Base-by-base conservation (phyloP, 768 basidiomycete species). In the Amanita subjunquillea region DNA sequence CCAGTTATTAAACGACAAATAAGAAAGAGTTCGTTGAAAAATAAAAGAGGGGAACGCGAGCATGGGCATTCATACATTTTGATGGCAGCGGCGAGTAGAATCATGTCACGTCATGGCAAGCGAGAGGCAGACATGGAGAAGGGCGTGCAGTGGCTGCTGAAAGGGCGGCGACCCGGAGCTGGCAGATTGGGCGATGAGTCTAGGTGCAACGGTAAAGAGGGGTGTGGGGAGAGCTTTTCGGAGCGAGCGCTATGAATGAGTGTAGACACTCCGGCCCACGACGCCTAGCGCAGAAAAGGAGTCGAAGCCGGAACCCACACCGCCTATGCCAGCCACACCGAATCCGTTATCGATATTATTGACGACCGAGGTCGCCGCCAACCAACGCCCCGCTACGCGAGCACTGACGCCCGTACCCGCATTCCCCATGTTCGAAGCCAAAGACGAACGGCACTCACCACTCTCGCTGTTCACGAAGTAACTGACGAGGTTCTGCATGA, bases 401-500 rank as follows among this genome's bases (percentile, higher is more conserved):
- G 48, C 50, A 45, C 23, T 34, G 38, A 41, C 32, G 38, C 25
- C 27, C 51, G 6, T 46, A 27, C 45, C 15, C 51, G 49, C 17
- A 41, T 32, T 42, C 23, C 44, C 30, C 43, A 37, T 37, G 43
- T 45, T 53, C 32, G 43, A 46, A 53, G 32, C 12, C 43, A 41
- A 51, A 43, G 51, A 39, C 43, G 51, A 53, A 53, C 41, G 30
- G 23, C 27, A 70, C 65, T 71, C 66, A 69, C 69, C 64, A 54
- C 67, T 71, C 68, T 89, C 88, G 56, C 77, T 68, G 58, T 85
- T 81, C 59, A 92, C 69, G 65, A 89, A 86, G 69, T 88, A 89
- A 54, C 84, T 81, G 59, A 93, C 83, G 55, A 92, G 63, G 59
- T 78, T 81, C 67, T 90, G 85, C 79, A 90, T 84, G 51, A 91